Base-by-base conservation (phyloP, 2,329 filamentous ascomycete species). In the Rasamsonia emersonii region DNA sequence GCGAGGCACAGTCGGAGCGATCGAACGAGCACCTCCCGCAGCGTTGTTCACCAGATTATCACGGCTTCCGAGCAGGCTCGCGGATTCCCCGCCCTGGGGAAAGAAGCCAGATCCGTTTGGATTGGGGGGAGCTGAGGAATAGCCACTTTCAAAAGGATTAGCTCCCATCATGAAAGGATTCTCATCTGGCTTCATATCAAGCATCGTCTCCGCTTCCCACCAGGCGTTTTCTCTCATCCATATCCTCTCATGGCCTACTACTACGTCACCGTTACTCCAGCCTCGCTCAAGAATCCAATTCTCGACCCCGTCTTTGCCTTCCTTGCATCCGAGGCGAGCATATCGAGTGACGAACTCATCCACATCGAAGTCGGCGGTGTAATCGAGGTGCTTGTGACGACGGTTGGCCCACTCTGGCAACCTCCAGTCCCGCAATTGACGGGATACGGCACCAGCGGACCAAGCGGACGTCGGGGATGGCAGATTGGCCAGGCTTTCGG, bases 121-220 rank as follows among this genome's bases (percentile, higher is more conserved):
- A 32, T 62, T 71, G 76, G 54, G 67, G 65, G 41, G 68, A 68
- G 56, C 61, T 10, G 72, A 68, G 6, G 82, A 79, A 50, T 89
- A 91, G 30, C 77, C 76, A 3, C 75, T 78, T 18, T 88, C 84
- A 42, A 88, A 73, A 38, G 73, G 73, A 26, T 64, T 70, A 17
- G 70, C 68, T 17, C 65, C 68, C 37, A 73, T 62, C 53, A 73
- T 67, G 37, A 69, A 67, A 3, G 65, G 62, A 14, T 59, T 54
- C 18, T 77, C 73, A 32, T 72, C 67, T 1, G 79, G 76, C 59
- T 91, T 89, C 47, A 93, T 69, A 50, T 98, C 91, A 17, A 96
- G 77, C 82, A 95, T 93, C 39, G 76, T 84, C 62, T 98, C 91
- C 4, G 88, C 89, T 59, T 96, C 89, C 89, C 89, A 96, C 89